These are phyloP conservation scores for Periconia digitata DNA, from an alignment of 2,329 filamentous ascomycete genomes.

Conservation along the genomic window DNA sequence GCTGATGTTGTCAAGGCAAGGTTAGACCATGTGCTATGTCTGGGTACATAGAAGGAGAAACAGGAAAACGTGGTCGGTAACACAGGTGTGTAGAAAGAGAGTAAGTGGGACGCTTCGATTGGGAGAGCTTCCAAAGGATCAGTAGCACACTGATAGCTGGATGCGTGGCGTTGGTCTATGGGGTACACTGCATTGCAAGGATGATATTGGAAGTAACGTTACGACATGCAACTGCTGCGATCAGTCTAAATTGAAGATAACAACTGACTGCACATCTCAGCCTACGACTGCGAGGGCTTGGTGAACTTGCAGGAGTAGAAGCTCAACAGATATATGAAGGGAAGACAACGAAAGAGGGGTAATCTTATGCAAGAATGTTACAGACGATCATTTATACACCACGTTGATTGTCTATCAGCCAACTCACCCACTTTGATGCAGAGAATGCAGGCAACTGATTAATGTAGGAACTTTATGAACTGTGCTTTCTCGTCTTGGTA, in stretches of 20 bases:
- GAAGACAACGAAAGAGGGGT: not conserved
- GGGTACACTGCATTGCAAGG: too few species aligned
- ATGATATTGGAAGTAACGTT: too few species aligned
- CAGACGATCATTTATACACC: conserved; percentile 21
- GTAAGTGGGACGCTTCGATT: not conserved
- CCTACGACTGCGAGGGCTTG: not conserved
- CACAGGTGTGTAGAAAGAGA: too few species aligned
- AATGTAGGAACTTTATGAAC: conserved; percentile 65
- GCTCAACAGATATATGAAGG: not conserved
- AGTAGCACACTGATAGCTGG: too few species aligned
- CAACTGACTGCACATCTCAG: not conserved
- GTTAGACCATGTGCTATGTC: too few species aligned
- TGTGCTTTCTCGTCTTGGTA: conserved; percentile 63
- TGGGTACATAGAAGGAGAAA: too few species aligned
- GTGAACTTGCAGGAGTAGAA: not conserved
- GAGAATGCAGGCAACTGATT: conserved; percentile 47
- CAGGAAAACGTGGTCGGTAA: too few species aligned
- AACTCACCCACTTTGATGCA: conserved; percentile 19
- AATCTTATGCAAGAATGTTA: conserved; percentile 19
- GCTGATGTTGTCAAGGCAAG: conserved; percentile 21
- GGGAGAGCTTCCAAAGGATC: not conserved
- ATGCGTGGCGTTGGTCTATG: too few species aligned
- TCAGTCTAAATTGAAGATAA: too few species aligned
- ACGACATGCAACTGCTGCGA: too few species aligned
- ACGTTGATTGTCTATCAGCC: conserved; percentile 18